Base-by-base conservation (phyloP, 805 yeast species). In the Candida silvicultrix region DNA sequence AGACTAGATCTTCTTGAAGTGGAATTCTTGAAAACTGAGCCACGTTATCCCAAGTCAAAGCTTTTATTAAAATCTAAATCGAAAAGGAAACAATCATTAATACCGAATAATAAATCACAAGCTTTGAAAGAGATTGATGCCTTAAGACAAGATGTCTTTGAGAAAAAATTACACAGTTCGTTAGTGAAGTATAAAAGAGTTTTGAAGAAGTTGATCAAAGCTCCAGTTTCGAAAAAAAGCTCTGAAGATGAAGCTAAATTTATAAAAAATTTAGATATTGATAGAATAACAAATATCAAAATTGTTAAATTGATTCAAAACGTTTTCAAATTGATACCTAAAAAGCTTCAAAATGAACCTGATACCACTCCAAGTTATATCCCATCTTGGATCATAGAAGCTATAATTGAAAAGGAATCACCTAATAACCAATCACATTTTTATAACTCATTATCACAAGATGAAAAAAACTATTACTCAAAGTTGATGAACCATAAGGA, bases 1-100 rank as follows among this genome's bases (percentile, higher is more conserved):
- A 74, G 73, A 53, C 62, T 81, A 40, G 87, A 81, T 55, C 59
- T 80, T 22, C 62, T 81, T 34, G 85, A 81, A 53, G 67, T 70
- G 35, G 73, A 74, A 54, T 78, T 67, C 62, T 57, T 69, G 28
- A 57, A 65, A 6, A 53, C 65, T 22, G 55, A 63, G 18, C 75
- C 82, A 1, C 64, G 85, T 47, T 78, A 68, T 56, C 65, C 71
- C 1, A 69, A 70, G 41, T 79, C 85, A 3, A 73, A 42, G 37
- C 36, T 48, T 3, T 31, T 54, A 2, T 41, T 83, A 2, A 73
- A 73, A 52, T 65, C 67, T 46, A 72, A 73, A 49, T 65, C 67
- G 46, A 72, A 73, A 49, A 58, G 71, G 42, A 51, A 73, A 42
- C 65, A 67, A 45, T 56, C 38, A 11, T 35, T 35, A 19, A 35